Base-by-base conservation (phyloP, 345 rosid species). In the Brassica juncea region DNA sequence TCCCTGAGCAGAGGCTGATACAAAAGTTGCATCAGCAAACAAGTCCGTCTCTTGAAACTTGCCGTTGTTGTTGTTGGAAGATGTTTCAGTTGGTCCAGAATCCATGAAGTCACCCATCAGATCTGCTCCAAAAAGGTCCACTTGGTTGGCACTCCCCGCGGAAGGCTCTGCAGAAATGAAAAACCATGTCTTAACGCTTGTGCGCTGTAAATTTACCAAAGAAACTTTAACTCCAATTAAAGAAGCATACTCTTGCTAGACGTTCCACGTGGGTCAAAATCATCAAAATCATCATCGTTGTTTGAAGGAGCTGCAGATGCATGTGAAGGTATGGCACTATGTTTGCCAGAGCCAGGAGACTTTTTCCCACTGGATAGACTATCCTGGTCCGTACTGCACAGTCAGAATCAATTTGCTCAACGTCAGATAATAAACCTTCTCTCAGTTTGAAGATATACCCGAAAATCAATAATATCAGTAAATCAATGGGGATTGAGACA, bases 211-310 rank as follows among this genome's bases (percentile, higher is more conserved):
- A 23, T 2, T 49, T 10, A 10, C 49, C 5, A 15, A 57, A 39
- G 2, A 28, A 71, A 65, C 7, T 28, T 19, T 19, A 28, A 65
- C 15, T 59, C 47, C 14, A 55, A 27, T 42, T 19, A 59, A 32
- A 61, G 69, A 8, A 66, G 86, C 98, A 85, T 88, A 96, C 98
- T 90, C 34, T 87, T 81, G 67, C 82, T 82, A 49, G 90, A 88
- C 57, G 87, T 90, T 85, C 95, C 98, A 60, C 98, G 92, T 55
- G 98, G 99, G 88, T 93, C 94, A 72, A 95, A 95, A 87, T 94
- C 98, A 84, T 94, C 97, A 72, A 89, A 86, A 39, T 90, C 93
- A 31, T 90, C 89, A 30, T 86, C 91, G 57, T 75, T 76, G 80
- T 81, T 89, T 44, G 90, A 81, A 77, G 88, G 86, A 76, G 60